A percentile compares a stretch with the other conserved stretches of the same genome.
Conservation (phyloP, 768 basidiomycete genomes). For the Infundibulicybe gibba region DNA sequence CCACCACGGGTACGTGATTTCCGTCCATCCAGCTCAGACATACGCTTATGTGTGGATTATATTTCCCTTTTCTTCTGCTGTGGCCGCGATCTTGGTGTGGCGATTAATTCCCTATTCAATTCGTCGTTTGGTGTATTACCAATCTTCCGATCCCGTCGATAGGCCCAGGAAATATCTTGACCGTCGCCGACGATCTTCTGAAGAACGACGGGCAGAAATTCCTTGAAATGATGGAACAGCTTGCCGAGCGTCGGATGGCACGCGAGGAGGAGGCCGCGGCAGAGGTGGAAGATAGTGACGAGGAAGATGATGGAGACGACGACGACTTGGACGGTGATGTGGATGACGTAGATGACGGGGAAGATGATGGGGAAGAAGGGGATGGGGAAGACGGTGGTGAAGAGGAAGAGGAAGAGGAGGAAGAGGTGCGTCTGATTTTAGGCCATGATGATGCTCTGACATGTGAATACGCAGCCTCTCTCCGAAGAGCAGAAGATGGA, state of each 20-base stretch:
- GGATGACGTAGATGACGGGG: slow-evolving; percentile 58
- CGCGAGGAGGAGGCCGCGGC: slow-evolving; percentile 68
- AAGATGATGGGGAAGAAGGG: slow-evolving; percentile 54
- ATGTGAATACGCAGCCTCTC: slow-evolving; percentile 11
- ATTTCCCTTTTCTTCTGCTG: too few species aligned
- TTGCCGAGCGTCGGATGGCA: slow-evolving; percentile 91
- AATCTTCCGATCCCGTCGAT: background rate
- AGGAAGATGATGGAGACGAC: slow-evolving; percentile 39
- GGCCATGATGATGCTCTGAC: too few species aligned
- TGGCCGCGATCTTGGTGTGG: too few species aligned
- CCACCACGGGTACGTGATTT: slow-evolving; percentile 66
- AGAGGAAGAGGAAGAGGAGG: slow-evolving; percentile 61
- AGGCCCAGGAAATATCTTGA: slow-evolving; percentile 93
- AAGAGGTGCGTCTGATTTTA: slow-evolving; percentile 25
- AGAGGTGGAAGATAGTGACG: slow-evolving; percentile 44
- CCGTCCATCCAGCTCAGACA: background rate
- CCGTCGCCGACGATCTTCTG: slow-evolving; percentile 96
- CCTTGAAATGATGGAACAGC: slow-evolving; percentile 99
- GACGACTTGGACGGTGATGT: slow-evolving; percentile 28
- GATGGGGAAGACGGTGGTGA: slow-evolving; percentile 66
- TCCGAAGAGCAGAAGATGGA: slow-evolving; percentile 99
- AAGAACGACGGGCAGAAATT: slow-evolving; percentile 99
- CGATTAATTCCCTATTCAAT: too few species aligned
- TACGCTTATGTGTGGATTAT: slow-evolving; percentile 13
- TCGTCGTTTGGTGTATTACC: too few species aligned